phyloP scores from a whole-genome alignment of 2,329 filamentous ascomycete genomes.

The Hypoxylon sp. region DNA sequence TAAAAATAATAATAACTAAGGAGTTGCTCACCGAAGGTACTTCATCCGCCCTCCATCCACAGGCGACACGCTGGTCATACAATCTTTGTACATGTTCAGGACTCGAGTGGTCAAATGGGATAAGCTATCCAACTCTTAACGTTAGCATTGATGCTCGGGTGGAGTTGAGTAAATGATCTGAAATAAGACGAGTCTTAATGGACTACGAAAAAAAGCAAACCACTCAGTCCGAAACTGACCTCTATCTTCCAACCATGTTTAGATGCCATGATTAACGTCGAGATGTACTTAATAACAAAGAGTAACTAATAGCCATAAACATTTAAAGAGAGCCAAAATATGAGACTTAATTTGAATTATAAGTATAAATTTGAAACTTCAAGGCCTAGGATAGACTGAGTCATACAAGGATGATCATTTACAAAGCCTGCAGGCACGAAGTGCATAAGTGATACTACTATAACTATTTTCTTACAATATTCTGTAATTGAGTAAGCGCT shows the following conservation, averaged over 20 bases:
- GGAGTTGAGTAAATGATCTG: background rate
- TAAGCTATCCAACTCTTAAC: conserved; percentile 47
- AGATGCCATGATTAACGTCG: conserved; percentile 41
- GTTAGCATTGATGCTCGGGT: conserved; percentile 13
- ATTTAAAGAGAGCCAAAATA: conserved; percentile 4
- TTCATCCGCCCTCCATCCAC: conserved; percentile 60
- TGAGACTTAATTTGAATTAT: background rate
- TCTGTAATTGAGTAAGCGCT: conserved; percentile 8
- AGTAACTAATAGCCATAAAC: background rate
- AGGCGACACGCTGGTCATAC: conserved; percentile 61
- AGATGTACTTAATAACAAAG: background rate
- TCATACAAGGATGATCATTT: conserved; percentile 22
- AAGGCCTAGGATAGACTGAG: conserved; percentile 14
- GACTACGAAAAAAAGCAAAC: background rate
- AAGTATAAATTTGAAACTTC: background rate
- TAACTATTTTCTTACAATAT: background rate
- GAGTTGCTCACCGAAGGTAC: conserved; percentile 50
- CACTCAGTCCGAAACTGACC: conserved; percentile 50
- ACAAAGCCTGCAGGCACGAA: conserved; percentile 10
- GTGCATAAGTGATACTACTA: conserved; percentile 17
- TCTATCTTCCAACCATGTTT: conserved; percentile 56
- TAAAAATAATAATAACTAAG: background rate
- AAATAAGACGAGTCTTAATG: background rate
- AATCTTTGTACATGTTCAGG: conserved; percentile 59
- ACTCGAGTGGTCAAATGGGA: conserved; percentile 62